These are phyloP conservation scores for Backusella parvicylindrica DNA, from an alignment of 192 early-diverging fungal genomes.

Conservation along the genomic window DNA sequence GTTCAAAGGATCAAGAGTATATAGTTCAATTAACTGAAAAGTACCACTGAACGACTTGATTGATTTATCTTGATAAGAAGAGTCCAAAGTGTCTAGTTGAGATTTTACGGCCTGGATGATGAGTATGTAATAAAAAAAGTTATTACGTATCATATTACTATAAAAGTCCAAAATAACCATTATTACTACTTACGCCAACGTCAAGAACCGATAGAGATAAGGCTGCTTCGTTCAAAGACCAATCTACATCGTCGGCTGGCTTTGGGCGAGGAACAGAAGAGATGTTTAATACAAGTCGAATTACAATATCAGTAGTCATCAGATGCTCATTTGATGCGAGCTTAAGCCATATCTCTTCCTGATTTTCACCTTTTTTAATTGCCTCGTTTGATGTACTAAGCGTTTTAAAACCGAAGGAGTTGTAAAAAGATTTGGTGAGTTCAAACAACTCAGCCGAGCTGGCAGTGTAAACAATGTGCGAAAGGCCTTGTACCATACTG, in stretches of 20 bases:
- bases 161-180: not conserved
- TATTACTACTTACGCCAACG: slow-evolving; percentile 9
- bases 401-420: slow-evolving; percentile 25
- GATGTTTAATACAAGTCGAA: slow-evolving; percentile 1
- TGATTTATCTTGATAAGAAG: slow-evolving; percentile 36
- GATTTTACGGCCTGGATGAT: slow-evolving; percentile 33
- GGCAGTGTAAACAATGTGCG: slow-evolving; percentile 23
- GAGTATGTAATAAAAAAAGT: not conserved
- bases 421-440: slow-evolving; percentile 20
- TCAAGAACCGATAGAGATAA: slow-evolving; percentile 9
- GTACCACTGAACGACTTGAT: slow-evolving; percentile 10
- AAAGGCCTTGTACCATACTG: slow-evolving; percentile 24
- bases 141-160: not conserved
- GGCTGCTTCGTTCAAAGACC: slow-evolving; percentile 7
- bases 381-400: slow-evolving; percentile 8
- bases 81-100: slow-evolving; percentile 26
- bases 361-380: not conserved
- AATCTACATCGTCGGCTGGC: slow-evolving; percentile 5
- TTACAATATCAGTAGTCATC: not conserved
- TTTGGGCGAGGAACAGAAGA: not conserved
- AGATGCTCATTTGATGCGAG: not conserved
- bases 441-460: not conserved
- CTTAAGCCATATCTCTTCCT: slow-evolving; percentile 3
- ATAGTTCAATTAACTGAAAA: slow-evolving; percentile 38
- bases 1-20: slow-evolving; percentile 75